A percentile compares a stretch with the other conserved stretches of the same genome.
These are phyloP conservation scores for Helicostylum pulchrum DNA, from an alignment of 192 early-diverging fungal species.

Conservation along the genomic window DNA sequence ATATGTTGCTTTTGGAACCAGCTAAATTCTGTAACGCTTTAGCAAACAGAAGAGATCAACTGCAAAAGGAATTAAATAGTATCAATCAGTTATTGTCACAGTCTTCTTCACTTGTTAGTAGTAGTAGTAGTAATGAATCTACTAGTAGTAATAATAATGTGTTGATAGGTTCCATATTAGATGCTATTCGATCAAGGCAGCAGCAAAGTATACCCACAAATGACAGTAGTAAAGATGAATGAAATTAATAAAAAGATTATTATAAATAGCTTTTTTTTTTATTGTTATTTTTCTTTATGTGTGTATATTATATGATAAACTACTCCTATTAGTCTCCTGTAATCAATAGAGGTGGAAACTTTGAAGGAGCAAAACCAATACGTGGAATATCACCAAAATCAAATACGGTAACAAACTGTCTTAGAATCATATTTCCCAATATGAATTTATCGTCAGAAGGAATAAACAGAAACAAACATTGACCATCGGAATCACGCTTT, in stretches of 20 bases:
- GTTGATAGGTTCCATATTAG: background rate
- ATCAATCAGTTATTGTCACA: slow-evolving; percentile 14
- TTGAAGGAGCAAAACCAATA: slow-evolving; percentile 21
- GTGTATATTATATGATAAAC: background rate
- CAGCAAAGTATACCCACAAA: background rate
- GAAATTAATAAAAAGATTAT: too few relatives aligned
- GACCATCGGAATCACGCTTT: background rate
- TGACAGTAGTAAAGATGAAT: too few relatives aligned
- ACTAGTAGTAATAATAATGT: too few relatives aligned
- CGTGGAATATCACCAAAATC: slow-evolving; percentile 22
- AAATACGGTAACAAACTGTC: slow-evolving; percentile 24
- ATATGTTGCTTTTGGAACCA: slow-evolving; percentile 12
- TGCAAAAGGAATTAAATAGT: slow-evolving; percentile 12
- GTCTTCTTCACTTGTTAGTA: background rate
- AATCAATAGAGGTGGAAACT: background rate
- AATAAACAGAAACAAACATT: slow-evolving; percentile 17
- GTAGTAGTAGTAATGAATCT: too few relatives aligned
- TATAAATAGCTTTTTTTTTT: background rate
- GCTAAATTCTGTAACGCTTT: slow-evolving; percentile 6
- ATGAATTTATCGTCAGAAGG: slow-evolving; percentile 6
- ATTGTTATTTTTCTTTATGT: background rate
- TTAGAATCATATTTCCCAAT: slow-evolving; percentile 22
- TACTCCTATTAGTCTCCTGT: background rate
- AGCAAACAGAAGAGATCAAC: background rate
- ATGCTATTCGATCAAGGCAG: background rate